Base-by-base conservation (phyloP, 2,329 filamentous ascomycete genomes). In the Colletotrichum cordylinicola region DNA sequence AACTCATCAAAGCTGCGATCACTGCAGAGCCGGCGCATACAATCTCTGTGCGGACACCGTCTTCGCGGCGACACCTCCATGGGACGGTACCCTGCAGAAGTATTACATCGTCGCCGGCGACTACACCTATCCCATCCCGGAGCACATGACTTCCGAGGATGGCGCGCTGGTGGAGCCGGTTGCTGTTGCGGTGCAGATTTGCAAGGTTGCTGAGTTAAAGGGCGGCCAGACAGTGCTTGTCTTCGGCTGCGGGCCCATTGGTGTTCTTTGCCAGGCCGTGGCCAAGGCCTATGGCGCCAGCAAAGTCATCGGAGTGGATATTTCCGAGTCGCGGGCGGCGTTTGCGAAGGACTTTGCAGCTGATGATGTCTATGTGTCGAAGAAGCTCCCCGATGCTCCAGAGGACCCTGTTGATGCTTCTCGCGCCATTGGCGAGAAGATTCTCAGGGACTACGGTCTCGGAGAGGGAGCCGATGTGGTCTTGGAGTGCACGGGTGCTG, bases 141-240 rank as follows among this genome's bases (percentile, higher is more conserved):
- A 82, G 0, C 81, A 86, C 62, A 83, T 91, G 69, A 82, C 82
- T 2, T 80, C 89, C 52, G 88, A 91, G 74, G 87, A 90, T 31
- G 90, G 87, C 2, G 90, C 89, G 0, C 80, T 91, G 10, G 85
- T 90, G 2, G 89, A 91, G 79, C 90, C 89, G 0, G 81, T 90
- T 0, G 86, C 88, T 0, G 88, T 91, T 1, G 88, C 89, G 0
- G 87, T 89, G 4, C 86, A 88, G 64, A 87, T 88, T 12, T 84
- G 80, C 75, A 86, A 85, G 67, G 81, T 84, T 2, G 87, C 86
- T 0, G 81, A 85, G 0, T 82, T 88, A 13, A 80, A 82, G 15
- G 81, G 82, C 1, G 82, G 85, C 1, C 84, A 88, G 67, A 87
- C 85, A 0, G 85, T 90, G 4, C 81, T 88, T 0, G 84, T 90